Conservation (phyloP, 2,329 filamentous ascomycete species). For the Sordariomycetes sp. region DNA sequence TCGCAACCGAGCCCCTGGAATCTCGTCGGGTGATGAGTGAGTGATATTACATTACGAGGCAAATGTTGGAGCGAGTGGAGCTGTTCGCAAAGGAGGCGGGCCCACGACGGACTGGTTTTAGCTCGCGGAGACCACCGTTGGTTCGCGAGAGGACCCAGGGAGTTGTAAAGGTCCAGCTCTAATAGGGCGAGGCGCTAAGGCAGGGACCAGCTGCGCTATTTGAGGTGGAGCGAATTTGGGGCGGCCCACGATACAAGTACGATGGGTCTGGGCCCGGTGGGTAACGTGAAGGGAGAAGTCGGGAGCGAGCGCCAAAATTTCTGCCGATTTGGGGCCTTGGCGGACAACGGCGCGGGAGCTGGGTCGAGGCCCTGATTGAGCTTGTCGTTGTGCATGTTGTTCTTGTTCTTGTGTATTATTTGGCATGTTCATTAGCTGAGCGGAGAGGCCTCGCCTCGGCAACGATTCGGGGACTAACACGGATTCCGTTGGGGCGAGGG, state of each 20-base stretch:
- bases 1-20: too few relatives aligned
- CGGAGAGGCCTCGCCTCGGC: neutral
- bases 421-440: neutral
- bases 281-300: neutral
- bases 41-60: neutral
- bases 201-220: neutral
- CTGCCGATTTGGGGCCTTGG: neutral
- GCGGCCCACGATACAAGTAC: too few relatives aligned
- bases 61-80: neutral
- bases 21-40: too few relatives aligned
- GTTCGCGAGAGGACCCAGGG: neutral
- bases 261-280: neutral
- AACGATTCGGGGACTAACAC: neutral
- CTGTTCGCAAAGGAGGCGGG: neutral
- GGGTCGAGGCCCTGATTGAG: neutral
- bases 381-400: neutral
- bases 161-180: neutral
- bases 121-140: neutral
- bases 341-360: neutral
- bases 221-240: neutral
- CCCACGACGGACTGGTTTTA: neutral
- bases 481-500: too few relatives aligned
- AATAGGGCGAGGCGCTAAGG: neutral
- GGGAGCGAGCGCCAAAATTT: neutral
- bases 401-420: neutral